Base-by-base conservation (phyloP, 106 monocot species). In the Vanilla planifolia region DNA sequence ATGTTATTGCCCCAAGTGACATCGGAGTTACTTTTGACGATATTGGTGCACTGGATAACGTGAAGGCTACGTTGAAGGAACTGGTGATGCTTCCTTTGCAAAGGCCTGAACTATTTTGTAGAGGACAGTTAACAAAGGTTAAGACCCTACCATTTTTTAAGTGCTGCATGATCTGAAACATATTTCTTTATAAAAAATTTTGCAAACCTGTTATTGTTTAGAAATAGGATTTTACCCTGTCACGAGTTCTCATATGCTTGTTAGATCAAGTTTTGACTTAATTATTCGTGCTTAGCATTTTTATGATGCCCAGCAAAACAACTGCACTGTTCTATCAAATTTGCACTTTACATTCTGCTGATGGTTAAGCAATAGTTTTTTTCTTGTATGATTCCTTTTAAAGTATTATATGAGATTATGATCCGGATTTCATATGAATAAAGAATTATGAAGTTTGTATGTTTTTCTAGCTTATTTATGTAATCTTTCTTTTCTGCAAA, bases 1-100 rank as follows among this genome's bases (percentile, higher is more conserved):
- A 98, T 77, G 96, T 98, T 33, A 98, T 98, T 60, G 91, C 96
- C 23, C 82, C 96, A 17, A 78, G 73, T 77, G 96, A 98, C 59
- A 98, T 98, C 58, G 96, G 96, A 51, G 96, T 98, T 52, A 98
- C 79, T 43, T 98, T 98, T 79, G 88, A 85, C 33, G 96, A 98
- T 41, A 98, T 98, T 70, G 96, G 96, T 40, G 96, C 96, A 27
- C 64, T 98, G 27, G 96, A 98, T 64, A 87, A 85, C 73, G 96
- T 98, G 27, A 98, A 98, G 62, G 96, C 91, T 51, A 98, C 96
- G 37, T 75, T 98, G 26, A 98, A 91, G 51, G 96, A 98, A 64
- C 62, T 98, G 65, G 96, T 98, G 56, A 98, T 98, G 96, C 91
- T 98, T 77, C 96, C 96, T 33, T 73, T 98, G 72, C 96, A 98